Evolutionary conservation across 768 basidiomycete species (phyloP), one percentile per base, ranked within the genome.

Genomic region (Terana coerulea): DNA sequence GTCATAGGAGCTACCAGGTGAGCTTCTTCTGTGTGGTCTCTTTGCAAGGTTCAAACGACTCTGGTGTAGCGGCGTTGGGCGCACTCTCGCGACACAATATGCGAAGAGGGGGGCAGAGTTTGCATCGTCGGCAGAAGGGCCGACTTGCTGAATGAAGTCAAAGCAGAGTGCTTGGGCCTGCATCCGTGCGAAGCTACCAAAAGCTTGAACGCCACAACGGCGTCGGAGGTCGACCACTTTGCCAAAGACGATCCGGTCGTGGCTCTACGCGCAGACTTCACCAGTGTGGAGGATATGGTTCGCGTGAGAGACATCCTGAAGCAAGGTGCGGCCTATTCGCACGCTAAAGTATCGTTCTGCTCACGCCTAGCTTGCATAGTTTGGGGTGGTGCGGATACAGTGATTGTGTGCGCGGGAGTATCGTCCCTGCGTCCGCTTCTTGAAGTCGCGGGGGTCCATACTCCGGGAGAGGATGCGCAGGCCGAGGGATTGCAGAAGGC

Each of bases 381-480:
- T 57, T 94, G 91, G 91, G 71, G 69, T 1, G 89, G 91, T 14
- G 58, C 95, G 1, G 93, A 95, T 65, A 95, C 93, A 0, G 63
- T 95, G 5, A 70, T 92, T 26, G 79, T 95, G 30, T 77, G 80
- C 28, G 91, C 92, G 2, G 94, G 94, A 3, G 88, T 94, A 0
- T 90, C 90, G 0, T 84, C 91, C 10, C 72, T 93, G 2, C 81
- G 79, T 47, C 87, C 92, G 0, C 70, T 95, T 22, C 73, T 94
- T 65, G 77, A 80, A 2, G 67, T 91, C 9, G 85, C 88, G 14
- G 86, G 84, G 2, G 71, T 79, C 0, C 69, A 77, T 12, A 64
- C 69, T 33, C 51, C 62, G 7, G 69, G 70, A 10, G 57, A 63
- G 12, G 70, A 77, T 33, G 74, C 78, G 7, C 71, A 71, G 1